Evolutionary conservation across 2,329 filamentous ascomycete genomes (phyloP), one percentile per base, ranked within the genome.

Genomic region (Phoma sp.): DNA sequence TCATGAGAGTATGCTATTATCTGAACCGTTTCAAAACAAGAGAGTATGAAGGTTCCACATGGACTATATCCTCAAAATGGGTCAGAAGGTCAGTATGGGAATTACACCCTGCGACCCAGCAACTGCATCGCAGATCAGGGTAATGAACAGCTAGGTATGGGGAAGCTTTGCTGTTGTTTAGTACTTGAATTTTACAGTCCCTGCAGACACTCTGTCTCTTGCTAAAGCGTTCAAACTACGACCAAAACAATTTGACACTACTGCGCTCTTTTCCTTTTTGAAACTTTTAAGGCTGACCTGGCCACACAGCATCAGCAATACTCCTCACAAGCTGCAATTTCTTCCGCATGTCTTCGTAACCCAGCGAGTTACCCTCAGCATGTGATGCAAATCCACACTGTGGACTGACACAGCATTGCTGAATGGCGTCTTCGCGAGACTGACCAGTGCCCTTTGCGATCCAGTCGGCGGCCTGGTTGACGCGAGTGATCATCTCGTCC

Each of bases 241-340:
- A 36, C 20, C n/a, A n/a, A n/a, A n/a, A n/a, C n/a, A n/a, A n/a
- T n/a, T 29, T 29, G 38, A 45, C 11, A 21, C n/a, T n/a, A n/a
- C n/a, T n/a, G n/a, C n/a, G n/a, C n/a, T n/a, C n/a, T 12, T 17
- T 9, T 21, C 21, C 39, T 36, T 29, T 64, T 1, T 23, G 14
- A 14, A n/a, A 4, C 2, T 34, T 23, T 40, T 42, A 84, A 59
- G 77, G 69, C 75, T 84, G 75, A 17, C 80, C 79, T 4, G 81
- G 80, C 90, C 89, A 93, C 53, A 92, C 83, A 66, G 88, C 84
- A 68, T 92, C 84, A 2, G 90, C 89, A 65, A 93, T 85, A 63
- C 85, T 80, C 59, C 89, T 83, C 15, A 92, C 87, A 46, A 93
- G 76, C 61, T 83, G 79, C 66, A 93, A 75, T 79, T 92, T 93